Evolutionary conservation across 192 early-diverging fungal genomes (phyloP).

Genomic region (Mycoemilia scoparia): DNA sequence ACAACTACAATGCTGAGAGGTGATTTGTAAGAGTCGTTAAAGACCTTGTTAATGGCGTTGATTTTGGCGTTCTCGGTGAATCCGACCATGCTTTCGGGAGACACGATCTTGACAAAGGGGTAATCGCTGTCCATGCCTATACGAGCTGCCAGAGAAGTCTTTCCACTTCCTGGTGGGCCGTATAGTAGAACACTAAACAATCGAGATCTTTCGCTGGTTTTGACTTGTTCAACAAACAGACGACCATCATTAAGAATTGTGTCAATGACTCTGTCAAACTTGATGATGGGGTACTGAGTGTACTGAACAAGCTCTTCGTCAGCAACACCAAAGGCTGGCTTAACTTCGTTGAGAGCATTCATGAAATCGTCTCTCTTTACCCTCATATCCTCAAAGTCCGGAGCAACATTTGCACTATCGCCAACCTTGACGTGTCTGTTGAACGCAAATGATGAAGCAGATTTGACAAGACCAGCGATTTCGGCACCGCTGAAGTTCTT

Average conservation of each 20-base stretch:
- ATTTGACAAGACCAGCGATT: conserved; percentile 82
- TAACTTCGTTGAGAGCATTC: conserved; percentile 76
- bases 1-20: conserved; percentile 85
- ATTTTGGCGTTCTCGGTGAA: conserved; percentile 69
- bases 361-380: conserved; percentile 74
- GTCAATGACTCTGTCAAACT: conserved; percentile 43
- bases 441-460: conserved; percentile 88
- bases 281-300: conserved; percentile 69
- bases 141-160: conserved; percentile 89
- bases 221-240: conserved; percentile 53
- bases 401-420: conserved; percentile 55
- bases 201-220: conserved; percentile 63
- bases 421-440: conserved; percentile 91
- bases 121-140: conserved; percentile 80
- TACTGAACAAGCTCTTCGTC: conserved; percentile 80
- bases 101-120: conserved; percentile 94
- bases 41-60: conserved; percentile 77
- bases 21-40: conserved; percentile 93
- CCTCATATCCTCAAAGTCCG: conserved; percentile 80
- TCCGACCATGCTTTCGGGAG: conserved; percentile 91
- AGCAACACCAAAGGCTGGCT: conserved; percentile 83
- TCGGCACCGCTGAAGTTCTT: conserved; percentile 98
- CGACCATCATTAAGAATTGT: conserved; percentile 36
- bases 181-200: conserved; percentile 81
- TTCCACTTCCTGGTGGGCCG: conserved; percentile 75